Base-by-base conservation (phyloP, 805 yeast species). In the Debaryomyces tyrocola region DNA sequence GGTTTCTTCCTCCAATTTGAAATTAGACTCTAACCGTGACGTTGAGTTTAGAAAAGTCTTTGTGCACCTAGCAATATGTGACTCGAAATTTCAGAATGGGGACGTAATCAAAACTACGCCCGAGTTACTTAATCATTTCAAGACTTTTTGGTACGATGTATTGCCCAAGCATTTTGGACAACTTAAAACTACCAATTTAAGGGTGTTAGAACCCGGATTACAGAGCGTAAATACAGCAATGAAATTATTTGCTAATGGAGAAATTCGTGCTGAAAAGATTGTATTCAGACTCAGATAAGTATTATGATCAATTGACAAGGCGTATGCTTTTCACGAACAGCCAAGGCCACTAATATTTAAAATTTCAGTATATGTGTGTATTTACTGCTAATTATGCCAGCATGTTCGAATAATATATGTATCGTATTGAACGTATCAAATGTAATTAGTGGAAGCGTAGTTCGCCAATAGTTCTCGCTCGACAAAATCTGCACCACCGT, bases 261-360 rank as follows among this genome's bases (percentile, higher is more conserved):
- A 70, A 56, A 74, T 69, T 10, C 56, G 67, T 46, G 72, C 60
- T 43, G 71, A 67, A 49, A 74, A 74, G 58, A 47, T 74, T 50
- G 73, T 74, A 10, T 63, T 68, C 50, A 58, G 67, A 43, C 12
- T 31, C 17, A 14, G 11, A 4, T 31, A 31, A 31, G 27, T 9
- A 24, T 24, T 7, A 5, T 24, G 27, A 24, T 24, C 7, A 2
- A 24, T 24, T 17, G 4, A 2, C 18, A 17, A 17, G 4, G 2
- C 18, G 18, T 17, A 17, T 17, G 2, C 18, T 17, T 17, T 17
- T 17, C 18, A 17, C 18, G 18, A 17, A 17, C 18, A 17, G 18
- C 18, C 2, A 17, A 17, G 18, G 18, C 18, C 18, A 17, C 18
- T 17, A 4, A 17, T 17, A 2, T 17, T 17, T 4, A 17, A 17